Conservation (phyloP, 1,139 yeast genomes). For the Meyerozyma smithsonii region DNA sequence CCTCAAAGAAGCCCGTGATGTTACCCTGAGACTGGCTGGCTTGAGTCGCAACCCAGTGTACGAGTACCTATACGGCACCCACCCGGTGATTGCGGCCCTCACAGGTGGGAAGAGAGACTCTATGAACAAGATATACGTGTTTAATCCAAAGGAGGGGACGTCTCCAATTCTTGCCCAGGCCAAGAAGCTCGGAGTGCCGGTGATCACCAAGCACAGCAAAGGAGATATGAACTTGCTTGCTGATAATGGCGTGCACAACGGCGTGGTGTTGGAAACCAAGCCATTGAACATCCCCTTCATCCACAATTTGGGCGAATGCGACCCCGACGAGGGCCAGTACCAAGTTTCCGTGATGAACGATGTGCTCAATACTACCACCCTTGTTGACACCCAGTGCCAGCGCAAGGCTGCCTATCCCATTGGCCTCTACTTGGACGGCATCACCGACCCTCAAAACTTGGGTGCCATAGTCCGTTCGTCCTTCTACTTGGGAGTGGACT, state of each 20-base stretch:
- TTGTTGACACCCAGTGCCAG: conserved; percentile 11
- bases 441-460: conserved; percentile 85
- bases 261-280: conserved; percentile 66
- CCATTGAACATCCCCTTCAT: conserved; percentile 48
- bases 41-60: conserved; percentile 37
- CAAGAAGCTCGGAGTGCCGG: conserved; percentile 36
- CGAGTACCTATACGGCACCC: conserved; percentile 75
- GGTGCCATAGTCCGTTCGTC: conserved; percentile 87
- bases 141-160: conserved; percentile 35
- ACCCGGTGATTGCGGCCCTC: conserved; percentile 70
- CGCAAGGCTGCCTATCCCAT: conserved; percentile 45
- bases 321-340: conserved; percentile 27
- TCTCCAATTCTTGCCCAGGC: conserved; percentile 44
- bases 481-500: conserved; percentile 80
- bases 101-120: conserved; percentile 49
- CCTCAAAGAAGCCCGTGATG: too few relatives aligned
- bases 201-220: conserved; percentile 42
- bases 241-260: conserved; percentile 76
- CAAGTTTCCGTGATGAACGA: conserved; percentile 18
- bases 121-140: conserved; percentile 47
- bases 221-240: conserved; percentile 59
- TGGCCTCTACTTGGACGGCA: conserved; percentile 74
- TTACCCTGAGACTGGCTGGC: background rate
- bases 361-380: conserved; percentile 14
- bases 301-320: conserved; percentile 25